Conservation (phyloP, 805 yeast genomes). For the Debaryomyces castellii region DNA sequence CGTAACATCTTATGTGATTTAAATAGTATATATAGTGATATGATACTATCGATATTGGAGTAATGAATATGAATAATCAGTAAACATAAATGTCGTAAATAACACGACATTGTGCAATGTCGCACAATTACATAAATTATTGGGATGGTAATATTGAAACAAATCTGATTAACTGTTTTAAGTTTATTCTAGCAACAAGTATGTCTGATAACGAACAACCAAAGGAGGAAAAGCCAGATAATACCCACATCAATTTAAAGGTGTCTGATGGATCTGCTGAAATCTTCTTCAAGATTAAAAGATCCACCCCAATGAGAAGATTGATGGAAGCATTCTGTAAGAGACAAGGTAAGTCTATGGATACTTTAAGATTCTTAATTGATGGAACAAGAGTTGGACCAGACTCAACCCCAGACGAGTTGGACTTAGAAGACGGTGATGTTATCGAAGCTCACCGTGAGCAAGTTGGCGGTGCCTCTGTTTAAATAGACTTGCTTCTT, state of each 20-base stretch:
- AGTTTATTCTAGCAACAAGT: background rate
- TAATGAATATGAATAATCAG: too few species aligned
- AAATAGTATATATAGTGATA: too few species aligned
- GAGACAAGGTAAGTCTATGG: conserved; percentile 89
- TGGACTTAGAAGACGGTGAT: conserved; percentile 94
- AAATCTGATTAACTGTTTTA: background rate
- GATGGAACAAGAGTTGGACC: conserved; percentile 91
- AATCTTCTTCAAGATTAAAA: conserved; percentile 91
- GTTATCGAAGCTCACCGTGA: conserved; percentile 96
- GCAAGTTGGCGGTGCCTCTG: conserved; percentile 67
- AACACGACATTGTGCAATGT: background rate
- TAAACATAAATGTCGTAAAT: conserved; percentile 1
- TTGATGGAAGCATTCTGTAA: conserved; percentile 98
- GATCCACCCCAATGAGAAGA: conserved; percentile 87
- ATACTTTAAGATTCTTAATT: conserved; percentile 80
- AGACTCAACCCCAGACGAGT: conserved; percentile 87
- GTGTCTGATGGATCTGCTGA: conserved; percentile 94
- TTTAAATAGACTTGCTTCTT: conserved; percentile 1
- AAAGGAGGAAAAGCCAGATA: conserved; percentile 48
- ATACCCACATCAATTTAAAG: conserved; percentile 85
- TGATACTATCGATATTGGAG: too few species aligned
- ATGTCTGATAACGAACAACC: conserved; percentile 26
- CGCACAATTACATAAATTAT: background rate
- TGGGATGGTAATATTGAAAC: background rate
- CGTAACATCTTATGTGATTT: too few species aligned